Conservation (phyloP, 2,329 filamentous ascomycete species). For the Cladosporium halotolerans region DNA sequence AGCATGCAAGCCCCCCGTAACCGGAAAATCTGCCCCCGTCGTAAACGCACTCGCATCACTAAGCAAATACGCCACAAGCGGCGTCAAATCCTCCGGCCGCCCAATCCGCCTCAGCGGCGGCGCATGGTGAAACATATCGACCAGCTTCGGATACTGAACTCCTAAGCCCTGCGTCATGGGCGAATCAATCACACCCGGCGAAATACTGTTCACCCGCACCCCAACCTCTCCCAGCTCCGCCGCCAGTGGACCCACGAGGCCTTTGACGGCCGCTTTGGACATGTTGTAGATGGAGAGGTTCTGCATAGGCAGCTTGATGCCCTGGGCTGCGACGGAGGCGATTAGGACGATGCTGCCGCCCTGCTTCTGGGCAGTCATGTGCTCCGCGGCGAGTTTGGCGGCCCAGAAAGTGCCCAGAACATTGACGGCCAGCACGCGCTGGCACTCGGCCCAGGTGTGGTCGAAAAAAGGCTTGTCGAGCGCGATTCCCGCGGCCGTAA, state of each 20-base stretch:
- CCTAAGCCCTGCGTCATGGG: constrained; percentile 16
- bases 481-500: constrained; percentile 27
- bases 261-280: constrained; percentile 25
- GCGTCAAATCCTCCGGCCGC: constrained; percentile 12
- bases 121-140: constrained; percentile 13
- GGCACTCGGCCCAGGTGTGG: constrained; percentile 25
- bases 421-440: constrained; percentile 33
- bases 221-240: constrained; percentile 17
- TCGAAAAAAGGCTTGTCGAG: constrained; percentile 26
- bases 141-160: constrained; percentile 7
- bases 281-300: constrained; percentile 30
- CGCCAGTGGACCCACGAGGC: constrained; percentile 23
- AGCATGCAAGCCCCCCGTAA: constrained; percentile 14
- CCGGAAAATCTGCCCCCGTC: constrained; percentile 12
- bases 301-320: constrained; percentile 26
- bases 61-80: constrained; percentile 11
- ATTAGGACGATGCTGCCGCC: constrained; percentile 32
- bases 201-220: constrained; percentile 21
- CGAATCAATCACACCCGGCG: constrained; percentile 18
- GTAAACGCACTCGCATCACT: constrained; percentile 12
- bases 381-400: constrained; percentile 32
- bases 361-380: constrained; percentile 28
- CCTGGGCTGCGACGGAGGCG: constrained; percentile 30
- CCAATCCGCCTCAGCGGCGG: constrained; percentile 12
- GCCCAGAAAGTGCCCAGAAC: constrained; percentile 33